Conservation (phyloP, 116 monocot genomes). For the Phalaenopsis hybrid region DNA sequence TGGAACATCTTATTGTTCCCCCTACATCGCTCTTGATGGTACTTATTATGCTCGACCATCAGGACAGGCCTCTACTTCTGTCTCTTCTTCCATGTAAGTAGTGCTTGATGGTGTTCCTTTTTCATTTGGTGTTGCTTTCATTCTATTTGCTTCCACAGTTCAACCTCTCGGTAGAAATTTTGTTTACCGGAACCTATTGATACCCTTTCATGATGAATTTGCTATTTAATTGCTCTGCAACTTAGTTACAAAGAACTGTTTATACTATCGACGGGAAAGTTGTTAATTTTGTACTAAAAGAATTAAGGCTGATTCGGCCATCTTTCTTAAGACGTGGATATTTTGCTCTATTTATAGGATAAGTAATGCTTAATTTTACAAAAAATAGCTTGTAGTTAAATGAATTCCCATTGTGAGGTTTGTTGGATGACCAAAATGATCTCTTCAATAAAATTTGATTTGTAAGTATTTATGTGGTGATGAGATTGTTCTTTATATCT, state of each 20-base stretch:
- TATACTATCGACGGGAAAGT: neutral
- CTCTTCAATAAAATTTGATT: neutral
- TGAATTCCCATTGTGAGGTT: neutral
- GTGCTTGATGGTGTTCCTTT: neutral
- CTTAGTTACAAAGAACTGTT: neutral
- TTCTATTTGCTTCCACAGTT: neutral
- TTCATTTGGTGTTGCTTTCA: neutral
- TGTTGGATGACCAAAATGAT: neutral
- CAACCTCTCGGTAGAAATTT: neutral
- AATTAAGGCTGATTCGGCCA: neutral
- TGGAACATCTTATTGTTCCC: constrained; percentile 68
- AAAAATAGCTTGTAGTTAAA: neutral
- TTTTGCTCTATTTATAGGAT: neutral
- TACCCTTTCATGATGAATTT: neutral
- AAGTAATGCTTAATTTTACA: neutral
- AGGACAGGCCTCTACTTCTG: constrained; percentile 53
- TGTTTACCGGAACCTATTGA: neutral
- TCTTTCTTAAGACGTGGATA: neutral
- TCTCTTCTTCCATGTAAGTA: constrained; percentile 48
- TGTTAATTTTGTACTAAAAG: neutral
- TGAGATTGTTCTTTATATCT: too few relatives aligned
- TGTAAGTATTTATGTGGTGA: neutral
- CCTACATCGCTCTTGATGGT: constrained; percentile 74
- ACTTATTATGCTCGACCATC: constrained; percentile 49
- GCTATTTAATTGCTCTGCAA: neutral